Evolutionary conservation across 1,284 basidiomycete genomes (phyloP), one percentile per base, ranked within the genome.

Genomic region (Ceratorhiza oryzae-sativae): DNA sequence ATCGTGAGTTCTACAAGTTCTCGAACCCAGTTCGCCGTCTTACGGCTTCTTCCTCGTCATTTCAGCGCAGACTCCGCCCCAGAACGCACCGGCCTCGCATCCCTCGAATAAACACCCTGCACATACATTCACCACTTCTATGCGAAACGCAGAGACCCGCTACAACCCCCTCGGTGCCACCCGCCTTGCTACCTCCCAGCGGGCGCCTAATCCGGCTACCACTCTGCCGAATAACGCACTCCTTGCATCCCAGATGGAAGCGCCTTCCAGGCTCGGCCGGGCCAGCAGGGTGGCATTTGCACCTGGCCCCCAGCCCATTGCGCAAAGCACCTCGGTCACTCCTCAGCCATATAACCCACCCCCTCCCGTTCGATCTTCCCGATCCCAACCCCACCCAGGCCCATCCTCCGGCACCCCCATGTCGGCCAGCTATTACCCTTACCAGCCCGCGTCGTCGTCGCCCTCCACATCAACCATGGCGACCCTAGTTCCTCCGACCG

Each of bases 71-170:
- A 18, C 53, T 34, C 53, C 32, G 9, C 15, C 53, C 53, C 53
- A 56, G 13, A 18, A 30, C 15, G 27, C 53, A 56, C 27, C 27
- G 20, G 5, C 27, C 53, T 3, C 34, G 6, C 30, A 8, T 20
- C 53, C 34, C 27, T 9, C 53, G 23, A 56, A 20, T n/a, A 32
- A 20, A 15, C 53, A 56, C 27, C 15, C 34, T 15, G 13, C 27
- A 2, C 15, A 56, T 2, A n/a, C 53, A 2, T 56, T 56, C 30
- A 56, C 6, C 34, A 56, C 53, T 15, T 12, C 30, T 18, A 32
- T 56, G 53, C 53, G 53, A 3, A 56, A 36, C 53, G 53, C 53
- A 18, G 53, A 56, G 25, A n/a, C 53, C 8, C 53, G 53, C 3
- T 56, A 56, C 27, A 56, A 56, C 18, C 53, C 53, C 53, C 10